A percentile compares a stretch with the other conserved stretches of the same genome.
Conservation (phyloP, 2,329 filamentous ascomycete species). For the Phoma sp. region DNA sequence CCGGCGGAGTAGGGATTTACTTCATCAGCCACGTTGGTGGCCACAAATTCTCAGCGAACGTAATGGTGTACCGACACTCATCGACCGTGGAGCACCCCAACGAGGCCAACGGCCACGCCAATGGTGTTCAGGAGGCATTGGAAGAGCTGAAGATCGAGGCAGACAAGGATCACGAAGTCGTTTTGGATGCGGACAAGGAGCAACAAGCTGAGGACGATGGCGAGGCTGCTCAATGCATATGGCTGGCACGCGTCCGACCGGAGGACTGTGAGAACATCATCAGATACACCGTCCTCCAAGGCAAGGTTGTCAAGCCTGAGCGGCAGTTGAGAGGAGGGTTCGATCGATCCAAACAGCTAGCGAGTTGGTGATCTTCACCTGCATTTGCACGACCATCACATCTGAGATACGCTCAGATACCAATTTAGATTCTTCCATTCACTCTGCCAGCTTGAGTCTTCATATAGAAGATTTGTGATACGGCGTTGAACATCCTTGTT, state of each 20-base stretch:
- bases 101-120: constrained; percentile 26
- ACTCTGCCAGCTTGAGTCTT: background rate
- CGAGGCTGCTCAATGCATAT: constrained; percentile 83
- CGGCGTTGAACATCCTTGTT: too few species aligned
- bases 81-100: constrained; percentile 29
- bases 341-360: constrained; percentile 77
- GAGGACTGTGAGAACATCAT: constrained; percentile 95
- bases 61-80: constrained; percentile 81
- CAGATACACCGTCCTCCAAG: constrained; percentile 85
- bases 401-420: background rate
- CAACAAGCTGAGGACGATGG: constrained; percentile 47
- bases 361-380: constrained; percentile 75
- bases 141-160: constrained; percentile 48
- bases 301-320: constrained; percentile 91
- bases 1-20: constrained; percentile 92
- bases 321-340: constrained; percentile 88
- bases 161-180: constrained; percentile 45
- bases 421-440: background rate
- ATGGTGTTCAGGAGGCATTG: constrained; percentile 44
- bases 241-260: constrained; percentile 83
- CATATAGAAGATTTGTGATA: too few species aligned
- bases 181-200: constrained; percentile 41
- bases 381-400: background rate
- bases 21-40: constrained; percentile 97
- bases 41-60: constrained; percentile 94